These are phyloP conservation scores for Pelagophyceae sp. DNA, from an alignment of 352 stramenopile genomes.

Conservation along the genomic window DNA sequence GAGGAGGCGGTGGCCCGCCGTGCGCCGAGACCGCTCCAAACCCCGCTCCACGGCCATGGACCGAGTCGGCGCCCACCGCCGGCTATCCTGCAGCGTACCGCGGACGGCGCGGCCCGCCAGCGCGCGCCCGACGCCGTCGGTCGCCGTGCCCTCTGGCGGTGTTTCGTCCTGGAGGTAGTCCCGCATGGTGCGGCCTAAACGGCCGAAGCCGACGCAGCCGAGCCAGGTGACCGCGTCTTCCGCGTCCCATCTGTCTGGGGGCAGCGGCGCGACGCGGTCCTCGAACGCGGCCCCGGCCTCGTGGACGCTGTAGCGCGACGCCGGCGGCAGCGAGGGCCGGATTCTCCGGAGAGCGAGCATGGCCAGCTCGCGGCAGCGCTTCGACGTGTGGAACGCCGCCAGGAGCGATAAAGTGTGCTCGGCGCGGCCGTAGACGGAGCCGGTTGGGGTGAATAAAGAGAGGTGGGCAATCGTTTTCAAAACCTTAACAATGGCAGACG, in stretches of 20 bases:
- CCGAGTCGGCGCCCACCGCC: neutral
- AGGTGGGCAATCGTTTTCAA: neutral
- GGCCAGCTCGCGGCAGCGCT: neutral
- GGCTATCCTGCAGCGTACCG: too few relatives aligned
- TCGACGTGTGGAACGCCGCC: neutral
- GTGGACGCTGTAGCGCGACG: neutral
- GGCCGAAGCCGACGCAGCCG: constrained; percentile 7
- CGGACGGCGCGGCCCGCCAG: too few relatives aligned
- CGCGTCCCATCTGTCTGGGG: neutral
- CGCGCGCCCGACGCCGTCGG: too few relatives aligned
- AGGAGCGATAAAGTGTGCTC: neutral
- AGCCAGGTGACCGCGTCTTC: constrained; percentile 14
- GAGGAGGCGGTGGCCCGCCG: neutral
- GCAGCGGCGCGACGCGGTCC: neutral
- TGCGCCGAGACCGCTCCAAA: neutral
- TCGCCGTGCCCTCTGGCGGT: too few relatives aligned
- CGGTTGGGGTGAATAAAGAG: neutral
- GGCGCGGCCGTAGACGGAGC: neutral
- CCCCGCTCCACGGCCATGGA: neutral
- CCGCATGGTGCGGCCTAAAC: neutral
- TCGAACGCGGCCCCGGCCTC: neutral
- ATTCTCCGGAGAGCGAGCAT: neutral
- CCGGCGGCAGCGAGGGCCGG: neutral
- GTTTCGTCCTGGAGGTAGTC: neutral
- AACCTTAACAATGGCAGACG: neutral